These are phyloP conservation scores for Paecilomyces niveus DNA, from an alignment of 2,329 filamentous ascomycete genomes.

Conservation along the genomic window DNA sequence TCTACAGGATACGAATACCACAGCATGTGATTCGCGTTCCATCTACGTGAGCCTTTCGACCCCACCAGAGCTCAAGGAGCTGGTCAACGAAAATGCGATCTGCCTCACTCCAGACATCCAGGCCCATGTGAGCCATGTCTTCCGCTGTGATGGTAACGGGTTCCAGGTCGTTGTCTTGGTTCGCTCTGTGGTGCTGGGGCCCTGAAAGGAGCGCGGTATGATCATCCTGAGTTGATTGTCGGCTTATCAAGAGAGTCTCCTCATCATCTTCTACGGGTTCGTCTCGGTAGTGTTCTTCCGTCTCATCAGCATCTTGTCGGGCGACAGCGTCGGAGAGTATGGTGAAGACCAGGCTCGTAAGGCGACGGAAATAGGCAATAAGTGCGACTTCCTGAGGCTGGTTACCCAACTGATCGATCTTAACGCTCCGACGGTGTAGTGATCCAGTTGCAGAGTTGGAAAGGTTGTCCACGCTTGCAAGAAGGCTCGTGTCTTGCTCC, in stretches of 20 bases:
- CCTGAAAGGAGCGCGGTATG: slow-evolving; percentile 13
- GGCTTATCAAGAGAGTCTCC: slow-evolving; percentile 7
- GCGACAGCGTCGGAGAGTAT: slow-evolving; percentile 37
- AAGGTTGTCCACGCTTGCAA: slow-evolving; percentile 28
- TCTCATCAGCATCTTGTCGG: slow-evolving; percentile 21
- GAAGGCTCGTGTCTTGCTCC: slow-evolving; percentile 37
- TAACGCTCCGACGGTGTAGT: slow-evolving; percentile 18
- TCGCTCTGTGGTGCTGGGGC: not conserved
- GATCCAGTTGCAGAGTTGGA: slow-evolving; percentile 18
- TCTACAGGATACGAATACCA: slow-evolving; percentile 38
- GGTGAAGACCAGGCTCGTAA: slow-evolving; percentile 41
- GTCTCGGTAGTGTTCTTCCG: slow-evolving; percentile 11
- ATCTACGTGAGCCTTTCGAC: slow-evolving; percentile 35
- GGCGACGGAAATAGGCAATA: slow-evolving; percentile 44
- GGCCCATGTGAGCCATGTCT: slow-evolving; percentile 42
- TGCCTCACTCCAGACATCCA: slow-evolving; percentile 42
- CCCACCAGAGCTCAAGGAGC: slow-evolving; percentile 41
- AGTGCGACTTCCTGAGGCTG: slow-evolving; percentile 40
- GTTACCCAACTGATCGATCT: slow-evolving; percentile 19
- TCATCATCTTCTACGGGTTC: slow-evolving; percentile 11
- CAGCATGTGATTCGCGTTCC: slow-evolving; percentile 40
- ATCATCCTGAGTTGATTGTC: slow-evolving; percentile 19
- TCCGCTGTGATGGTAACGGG: slow-evolving; percentile 33
- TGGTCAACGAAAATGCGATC: slow-evolving; percentile 41
- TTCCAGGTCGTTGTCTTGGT: slow-evolving; percentile 9